A percentile compares a stretch with the other conserved stretches of the same genome.
These are phyloP conservation scores for Leccinum uliginosum DNA, from an alignment of 768 basidiomycete genomes.

Conservation along the genomic window DNA sequence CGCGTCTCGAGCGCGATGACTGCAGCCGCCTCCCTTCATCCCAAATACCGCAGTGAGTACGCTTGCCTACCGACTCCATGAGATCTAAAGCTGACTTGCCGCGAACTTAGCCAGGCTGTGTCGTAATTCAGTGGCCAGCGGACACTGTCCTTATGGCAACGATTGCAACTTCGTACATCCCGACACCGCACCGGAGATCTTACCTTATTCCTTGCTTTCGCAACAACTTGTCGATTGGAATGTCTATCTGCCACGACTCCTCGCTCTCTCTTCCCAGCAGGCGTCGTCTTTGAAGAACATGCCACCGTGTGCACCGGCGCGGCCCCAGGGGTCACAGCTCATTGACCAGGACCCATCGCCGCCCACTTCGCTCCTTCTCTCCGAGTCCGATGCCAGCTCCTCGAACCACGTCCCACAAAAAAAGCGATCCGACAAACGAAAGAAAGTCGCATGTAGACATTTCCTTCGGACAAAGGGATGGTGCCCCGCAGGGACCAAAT, in stretches of 20 bases:
- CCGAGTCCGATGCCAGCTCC: slow-evolving; percentile 18
- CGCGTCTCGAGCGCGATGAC: slow-evolving; percentile 9
- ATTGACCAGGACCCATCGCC: slow-evolving; percentile 21
- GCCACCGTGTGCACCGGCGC: slow-evolving; percentile 2
- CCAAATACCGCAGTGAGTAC: slow-evolving; percentile 32
- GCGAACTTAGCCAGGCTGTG: slow-evolving; percentile 34
- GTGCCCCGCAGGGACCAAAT: slow-evolving; percentile 40
- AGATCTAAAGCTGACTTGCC: background rate
- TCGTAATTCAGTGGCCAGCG: slow-evolving; percentile 30
- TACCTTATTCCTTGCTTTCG: slow-evolving; percentile 15
- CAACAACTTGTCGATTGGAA: slow-evolving; percentile 17
- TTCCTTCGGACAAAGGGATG: slow-evolving; percentile 39
- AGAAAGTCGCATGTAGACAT: slow-evolving; percentile 38
- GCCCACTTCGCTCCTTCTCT: slow-evolving; percentile 20
- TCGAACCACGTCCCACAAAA: slow-evolving; percentile 5
- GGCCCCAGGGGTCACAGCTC: slow-evolving; percentile 5
- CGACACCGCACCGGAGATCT: background rate
- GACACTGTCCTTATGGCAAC: slow-evolving; percentile 35
- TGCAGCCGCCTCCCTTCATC: slow-evolving; percentile 12
- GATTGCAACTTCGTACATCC: slow-evolving; percentile 39
- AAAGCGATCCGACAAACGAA: slow-evolving; percentile 9
- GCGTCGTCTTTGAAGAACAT: background rate
- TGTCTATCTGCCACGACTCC: slow-evolving; percentile 12
- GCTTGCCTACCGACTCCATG: background rate
- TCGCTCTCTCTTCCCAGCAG: slow-evolving; percentile 9